phyloP scores from a whole-genome alignment of 495 filamentous ascomycete species.

The Penicillium arizonense region DNA sequence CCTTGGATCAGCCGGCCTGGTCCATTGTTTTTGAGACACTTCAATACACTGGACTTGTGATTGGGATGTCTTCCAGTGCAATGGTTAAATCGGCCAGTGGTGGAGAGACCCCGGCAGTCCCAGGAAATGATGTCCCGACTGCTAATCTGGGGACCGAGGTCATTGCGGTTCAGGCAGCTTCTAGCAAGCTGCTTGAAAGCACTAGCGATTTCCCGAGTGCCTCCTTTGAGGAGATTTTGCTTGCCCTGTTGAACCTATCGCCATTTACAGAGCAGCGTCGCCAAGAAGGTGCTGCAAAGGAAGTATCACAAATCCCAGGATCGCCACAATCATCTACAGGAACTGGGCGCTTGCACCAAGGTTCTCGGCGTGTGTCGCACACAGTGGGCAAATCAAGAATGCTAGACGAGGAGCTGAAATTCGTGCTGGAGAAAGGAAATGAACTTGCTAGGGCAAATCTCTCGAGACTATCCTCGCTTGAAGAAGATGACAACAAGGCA shows the following conservation, averaged over 20 bases:
- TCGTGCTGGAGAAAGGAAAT: conserved; percentile 79
- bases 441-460: conserved; percentile 79
- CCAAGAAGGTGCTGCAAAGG: conserved; percentile 28
- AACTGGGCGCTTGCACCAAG: conserved; percentile 48
- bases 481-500: conserved; percentile 61
- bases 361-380: conserved; percentile 57
- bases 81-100: conserved; percentile 33
- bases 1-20: conserved; percentile 75
- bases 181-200: conserved; percentile 82
- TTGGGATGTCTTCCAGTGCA: conserved; percentile 54
- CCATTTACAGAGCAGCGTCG: conserved; percentile 34
- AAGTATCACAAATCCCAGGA: conserved; percentile 11
- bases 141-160: conserved; percentile 74
- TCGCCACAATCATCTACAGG: conserved; percentile 34
- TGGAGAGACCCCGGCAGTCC: conserved; percentile 23
- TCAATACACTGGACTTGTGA: conserved; percentile 83
- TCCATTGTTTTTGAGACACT: conserved; percentile 86
- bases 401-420: conserved; percentile 52
- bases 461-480: conserved; percentile 61
- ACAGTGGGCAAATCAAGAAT: conserved; percentile 40
- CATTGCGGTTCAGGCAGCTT: conserved; percentile 84
- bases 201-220: conserved; percentile 82
- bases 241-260: conserved; percentile 67
- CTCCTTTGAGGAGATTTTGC: conserved; percentile 75
- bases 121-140: conserved; percentile 46